Base-by-base conservation (phyloP, 441 rosid genomes). In the Erodium texanum region DNA sequence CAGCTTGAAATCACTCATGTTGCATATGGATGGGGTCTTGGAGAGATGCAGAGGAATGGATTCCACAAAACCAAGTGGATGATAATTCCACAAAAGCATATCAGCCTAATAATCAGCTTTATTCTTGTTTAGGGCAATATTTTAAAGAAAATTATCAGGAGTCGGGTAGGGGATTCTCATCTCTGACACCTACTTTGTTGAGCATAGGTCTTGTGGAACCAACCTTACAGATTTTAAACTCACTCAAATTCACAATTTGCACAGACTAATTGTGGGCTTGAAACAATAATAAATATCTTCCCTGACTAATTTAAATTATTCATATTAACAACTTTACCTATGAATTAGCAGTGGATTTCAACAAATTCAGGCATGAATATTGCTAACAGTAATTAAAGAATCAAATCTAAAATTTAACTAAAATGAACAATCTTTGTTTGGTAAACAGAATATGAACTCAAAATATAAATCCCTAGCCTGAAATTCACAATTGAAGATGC, bases 181-280 rank as follows among this genome's bases (percentile, higher is more conserved):
- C 22, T 59, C 22, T 59, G 29, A n/a, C 63, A 59, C 63, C 63
- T 59, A 59, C 29, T 20, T 59, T 59, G n/a, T 59, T 22, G 24
- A 19, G 24, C 5, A 3, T 9, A 56, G 62, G 24, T 8, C 62
- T 56, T 56, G 24, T 20, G 24, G 62, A 56, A 19, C 20, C 23
- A 56, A 20, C 23, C 10, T 18, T 9, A 5, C 8, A 19, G 6
- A 19, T 18, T n/a, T 56, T 56, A 20, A 52, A 56, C 24, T 56
- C 62, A 22, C 63, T 59, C 29, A 20, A 22, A 18, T 22, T 59
- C 24, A 59, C n/a, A 23, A 11, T 22, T 10, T 59, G 24, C 10
- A 59, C 24, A 23, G 16, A 59, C 29, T 23, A 59, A 18, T 54
- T 54, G 23, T 19, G 24, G 62, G 1, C 19, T 54, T 50, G 58